Evolutionary conservation across 2,329 filamentous ascomycete species (phyloP).

Genomic region (Torrubiella hemipterigena): DNA sequence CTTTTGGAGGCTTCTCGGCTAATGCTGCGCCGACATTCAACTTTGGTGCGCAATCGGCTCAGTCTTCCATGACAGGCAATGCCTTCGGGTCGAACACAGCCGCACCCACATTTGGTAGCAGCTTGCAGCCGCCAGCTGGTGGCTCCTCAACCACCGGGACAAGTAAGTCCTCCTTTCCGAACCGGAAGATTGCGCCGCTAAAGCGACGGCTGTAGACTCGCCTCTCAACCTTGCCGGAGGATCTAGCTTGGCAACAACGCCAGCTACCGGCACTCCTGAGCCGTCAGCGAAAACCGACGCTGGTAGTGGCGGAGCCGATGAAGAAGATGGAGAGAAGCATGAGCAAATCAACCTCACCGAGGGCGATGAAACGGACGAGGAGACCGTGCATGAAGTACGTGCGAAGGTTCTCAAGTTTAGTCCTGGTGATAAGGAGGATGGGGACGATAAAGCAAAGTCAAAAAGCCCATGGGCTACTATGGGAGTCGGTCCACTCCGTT

Average conservation of each 20-base stretch:
- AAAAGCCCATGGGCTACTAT: slow-evolving; percentile 54
- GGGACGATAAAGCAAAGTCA: slow-evolving; percentile 29
- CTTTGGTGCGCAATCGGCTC: slow-evolving; percentile 21
- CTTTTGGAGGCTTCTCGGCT: slow-evolving; percentile 19
- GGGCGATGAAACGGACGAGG: slow-evolving; percentile 60
- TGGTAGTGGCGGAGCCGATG: slow-evolving; percentile 28
- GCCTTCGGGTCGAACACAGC: slow-evolving; percentile 22
- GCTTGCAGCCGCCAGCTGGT: slow-evolving; percentile 28
- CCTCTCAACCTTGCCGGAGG: slow-evolving; percentile 45
- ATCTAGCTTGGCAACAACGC: slow-evolving; percentile 49
- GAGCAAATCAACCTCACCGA: slow-evolving; percentile 60
- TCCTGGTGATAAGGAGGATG: slow-evolving; percentile 32
- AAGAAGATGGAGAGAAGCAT: slow-evolving; percentile 48
- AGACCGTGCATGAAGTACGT: slow-evolving; percentile 55
- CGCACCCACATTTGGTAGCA: slow-evolving; percentile 22
- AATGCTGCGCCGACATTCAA: slow-evolving; percentile 22
- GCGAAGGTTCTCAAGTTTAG: slow-evolving; percentile 57
- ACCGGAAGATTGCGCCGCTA: slow-evolving; percentile 31
- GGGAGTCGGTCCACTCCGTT: slow-evolving; percentile 58
- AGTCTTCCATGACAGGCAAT: too few species aligned
- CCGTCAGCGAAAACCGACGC: slow-evolving; percentile 34
- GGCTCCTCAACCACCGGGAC: slow-evolving; percentile 32
- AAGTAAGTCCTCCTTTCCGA: slow-evolving; percentile 30
- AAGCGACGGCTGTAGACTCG: slow-evolving; percentile 38
- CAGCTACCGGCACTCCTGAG: slow-evolving; percentile 46